These are phyloP conservation scores for Claviceps quebecensis DNA, from an alignment of 2,329 filamentous ascomycete species.

Conservation along the genomic window DNA sequence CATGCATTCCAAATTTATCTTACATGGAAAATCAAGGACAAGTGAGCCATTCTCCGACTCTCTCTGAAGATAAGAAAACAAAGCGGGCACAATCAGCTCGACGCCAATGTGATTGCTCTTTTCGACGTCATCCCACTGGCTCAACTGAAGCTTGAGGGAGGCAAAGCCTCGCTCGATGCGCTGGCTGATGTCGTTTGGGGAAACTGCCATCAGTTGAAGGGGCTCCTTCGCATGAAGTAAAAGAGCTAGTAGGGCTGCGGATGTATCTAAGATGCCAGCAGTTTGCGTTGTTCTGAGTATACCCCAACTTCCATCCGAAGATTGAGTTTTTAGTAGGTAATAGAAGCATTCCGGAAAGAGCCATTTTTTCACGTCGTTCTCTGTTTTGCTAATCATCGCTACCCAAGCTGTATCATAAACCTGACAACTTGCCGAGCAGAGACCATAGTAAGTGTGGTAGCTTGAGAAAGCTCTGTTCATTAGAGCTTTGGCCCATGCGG, in stretches of 20 bases:
- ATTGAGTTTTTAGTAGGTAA: constrained; percentile 6
- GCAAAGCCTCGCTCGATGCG: not conserved
- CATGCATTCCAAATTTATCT: not conserved
- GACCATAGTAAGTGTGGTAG: not conserved
- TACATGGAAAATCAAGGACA: constrained; percentile 3
- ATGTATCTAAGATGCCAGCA: constrained; percentile 9
- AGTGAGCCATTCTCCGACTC: not conserved
- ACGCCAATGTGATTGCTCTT: constrained; percentile 8
- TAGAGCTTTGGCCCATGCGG: not conserved
- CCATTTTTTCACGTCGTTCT: constrained; percentile 1
- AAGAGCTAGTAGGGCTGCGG: constrained; percentile 7
- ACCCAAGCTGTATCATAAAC: constrained; percentile 10
- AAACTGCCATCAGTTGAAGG: constrained; percentile 2
- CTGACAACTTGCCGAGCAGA: not conserved
- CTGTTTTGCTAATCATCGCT: constrained; percentile 5
- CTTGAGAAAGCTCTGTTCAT: not conserved
- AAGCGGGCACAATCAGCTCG: constrained; percentile 8
- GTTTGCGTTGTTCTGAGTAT: not conserved
- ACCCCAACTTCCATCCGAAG: constrained; percentile 4
- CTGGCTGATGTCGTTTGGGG: not conserved
- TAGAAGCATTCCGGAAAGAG: constrained; percentile 9
- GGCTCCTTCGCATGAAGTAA: constrained; percentile 2
- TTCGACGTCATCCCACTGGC: constrained; percentile 5
- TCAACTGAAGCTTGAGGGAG: constrained; percentile 1
- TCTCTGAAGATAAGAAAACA: constrained; percentile 4